phyloP scores from a whole-genome alignment of 2,329 filamentous ascomycete species.

The Hymenoscyphus repandus region DNA sequence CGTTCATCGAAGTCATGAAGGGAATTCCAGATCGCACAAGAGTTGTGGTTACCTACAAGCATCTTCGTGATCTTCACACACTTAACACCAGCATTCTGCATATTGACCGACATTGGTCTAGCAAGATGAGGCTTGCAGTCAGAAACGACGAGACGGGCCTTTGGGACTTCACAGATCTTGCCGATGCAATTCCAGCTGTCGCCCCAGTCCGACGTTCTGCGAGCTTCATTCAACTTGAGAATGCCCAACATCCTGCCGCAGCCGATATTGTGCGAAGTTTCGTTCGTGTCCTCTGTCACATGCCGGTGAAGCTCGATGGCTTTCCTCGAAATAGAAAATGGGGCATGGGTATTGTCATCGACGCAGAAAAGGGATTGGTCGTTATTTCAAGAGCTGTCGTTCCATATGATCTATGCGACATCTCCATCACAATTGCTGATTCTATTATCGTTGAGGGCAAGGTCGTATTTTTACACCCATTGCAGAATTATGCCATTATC shows the following conservation, averaged over 20 bases:
- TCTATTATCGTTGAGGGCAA: constrained; percentile 92
- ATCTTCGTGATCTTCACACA: constrained; percentile 90
- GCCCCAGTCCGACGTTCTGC: constrained; percentile 70
- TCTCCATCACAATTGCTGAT: constrained; percentile 92
- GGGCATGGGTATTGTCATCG: constrained; percentile 94
- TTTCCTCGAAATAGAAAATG: constrained; percentile 92
- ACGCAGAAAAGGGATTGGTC: constrained; percentile 91
- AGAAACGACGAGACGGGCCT: constrained; percentile 85
- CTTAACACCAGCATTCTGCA: constrained; percentile 89
- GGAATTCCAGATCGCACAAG: constrained; percentile 75
- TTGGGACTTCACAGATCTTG: constrained; percentile 90
- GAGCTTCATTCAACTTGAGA: constrained; percentile 87
- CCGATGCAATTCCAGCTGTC: constrained; percentile 70
- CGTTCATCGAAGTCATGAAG: constrained; percentile 89
- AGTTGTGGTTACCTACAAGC: constrained; percentile 92
- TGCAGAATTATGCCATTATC: constrained; percentile 95
- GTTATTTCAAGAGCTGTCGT: constrained; percentile 91
- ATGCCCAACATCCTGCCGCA: constrained; percentile 82
- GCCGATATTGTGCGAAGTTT: constrained; percentile 92
- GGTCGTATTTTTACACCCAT: constrained; percentile 89
- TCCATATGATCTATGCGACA: constrained; percentile 94
- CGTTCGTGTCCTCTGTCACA: constrained; percentile 84
- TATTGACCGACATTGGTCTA: constrained; percentile 92
- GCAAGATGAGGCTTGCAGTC: constrained; percentile 87
- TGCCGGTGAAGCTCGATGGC: constrained; percentile 96